These are phyloP conservation scores for Fusarium solani-melongenae DNA, from an alignment of 2,329 filamentous ascomycete species.

Conservation along the genomic window DNA sequence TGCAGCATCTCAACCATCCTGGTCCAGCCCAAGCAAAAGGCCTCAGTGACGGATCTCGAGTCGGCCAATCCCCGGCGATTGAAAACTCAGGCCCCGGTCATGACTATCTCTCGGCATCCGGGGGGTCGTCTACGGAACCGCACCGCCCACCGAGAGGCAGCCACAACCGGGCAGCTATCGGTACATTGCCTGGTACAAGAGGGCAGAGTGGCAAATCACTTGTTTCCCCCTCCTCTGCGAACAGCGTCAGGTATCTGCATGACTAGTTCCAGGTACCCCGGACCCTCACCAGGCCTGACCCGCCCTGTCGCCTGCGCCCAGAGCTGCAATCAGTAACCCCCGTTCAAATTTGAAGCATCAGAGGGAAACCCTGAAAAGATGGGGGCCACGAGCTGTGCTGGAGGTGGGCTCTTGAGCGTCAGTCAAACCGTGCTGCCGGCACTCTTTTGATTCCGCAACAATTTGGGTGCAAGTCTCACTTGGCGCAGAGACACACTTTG, in stretches of 20 bases:
- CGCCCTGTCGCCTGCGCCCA: constrained; percentile 29
- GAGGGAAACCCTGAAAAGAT: constrained; percentile 8
- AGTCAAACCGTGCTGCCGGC: background rate
- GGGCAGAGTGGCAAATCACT: constrained; percentile 4
- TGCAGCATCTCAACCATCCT: constrained; percentile 11
- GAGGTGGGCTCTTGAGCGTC: background rate
- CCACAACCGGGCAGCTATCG: constrained; percentile 5
- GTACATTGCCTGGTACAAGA: constrained; percentile 4
- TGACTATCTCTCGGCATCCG: constrained; percentile 32
- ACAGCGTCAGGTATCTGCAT: constrained; percentile 8
- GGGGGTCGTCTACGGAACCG: constrained; percentile 25
- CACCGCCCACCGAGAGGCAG: constrained; percentile 20
- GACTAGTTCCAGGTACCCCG: background rate
- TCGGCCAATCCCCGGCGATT: constrained; percentile 26
- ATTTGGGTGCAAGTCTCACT: background rate
- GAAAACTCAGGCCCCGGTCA: constrained; percentile 22
- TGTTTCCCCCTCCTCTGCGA: background rate
- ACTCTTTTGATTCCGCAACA: background rate
- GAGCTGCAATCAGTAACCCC: constrained; percentile 2
- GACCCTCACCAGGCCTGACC: constrained; percentile 6
- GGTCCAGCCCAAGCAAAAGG: constrained; percentile 24
- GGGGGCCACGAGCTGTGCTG: background rate
- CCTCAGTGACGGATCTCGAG: constrained; percentile 10
- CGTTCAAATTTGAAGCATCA: constrained; percentile 1
- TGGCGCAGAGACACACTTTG: background rate